Conservation (phyloP, 495 filamentous ascomycete species). For the Trichoderma asperelloides region DNA sequence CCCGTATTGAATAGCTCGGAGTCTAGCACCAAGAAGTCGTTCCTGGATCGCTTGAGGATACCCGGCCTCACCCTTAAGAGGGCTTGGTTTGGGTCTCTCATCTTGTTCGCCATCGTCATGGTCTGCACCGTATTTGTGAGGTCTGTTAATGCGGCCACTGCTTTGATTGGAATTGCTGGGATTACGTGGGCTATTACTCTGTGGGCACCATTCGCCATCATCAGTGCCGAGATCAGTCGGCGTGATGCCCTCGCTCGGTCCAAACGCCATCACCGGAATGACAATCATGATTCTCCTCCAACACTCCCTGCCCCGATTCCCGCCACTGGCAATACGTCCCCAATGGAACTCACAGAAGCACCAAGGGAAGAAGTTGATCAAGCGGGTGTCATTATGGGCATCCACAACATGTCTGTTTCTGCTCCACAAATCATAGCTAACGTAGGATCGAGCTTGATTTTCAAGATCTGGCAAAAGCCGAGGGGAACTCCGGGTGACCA, state of each 20-base stretch:
- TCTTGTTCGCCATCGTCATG: conserved; percentile 72
- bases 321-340: conserved; percentile 9
- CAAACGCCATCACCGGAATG: conserved; percentile 19
- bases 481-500: conserved; percentile 73
- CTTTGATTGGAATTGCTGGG: conserved; percentile 68
- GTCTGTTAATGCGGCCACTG: conserved; percentile 54
- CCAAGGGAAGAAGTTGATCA: conserved; percentile 51
- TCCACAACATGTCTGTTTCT: conserved; percentile 87
- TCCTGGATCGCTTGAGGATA: conserved; percentile 55
- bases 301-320: neutral
- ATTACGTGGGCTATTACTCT: conserved; percentile 83
- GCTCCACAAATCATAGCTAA: conserved; percentile 85
- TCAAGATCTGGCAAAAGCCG: conserved; percentile 72
- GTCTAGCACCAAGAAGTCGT: conserved; percentile 19
- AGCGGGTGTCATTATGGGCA: conserved; percentile 79
- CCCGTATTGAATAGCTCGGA: conserved; percentile 16
- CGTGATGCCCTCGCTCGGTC: conserved; percentile 61
- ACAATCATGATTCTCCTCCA: neutral
- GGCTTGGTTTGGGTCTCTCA: conserved; percentile 72
- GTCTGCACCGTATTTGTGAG: conserved; percentile 70
- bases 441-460: conserved; percentile 69
- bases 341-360: conserved; percentile 6
- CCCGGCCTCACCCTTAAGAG: conserved; percentile 74
- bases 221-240: conserved; percentile 74
- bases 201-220: conserved; percentile 90